Conservation (phyloP, 176 grass and related monocot genomes). For the Luzula sylvatica region DNA sequence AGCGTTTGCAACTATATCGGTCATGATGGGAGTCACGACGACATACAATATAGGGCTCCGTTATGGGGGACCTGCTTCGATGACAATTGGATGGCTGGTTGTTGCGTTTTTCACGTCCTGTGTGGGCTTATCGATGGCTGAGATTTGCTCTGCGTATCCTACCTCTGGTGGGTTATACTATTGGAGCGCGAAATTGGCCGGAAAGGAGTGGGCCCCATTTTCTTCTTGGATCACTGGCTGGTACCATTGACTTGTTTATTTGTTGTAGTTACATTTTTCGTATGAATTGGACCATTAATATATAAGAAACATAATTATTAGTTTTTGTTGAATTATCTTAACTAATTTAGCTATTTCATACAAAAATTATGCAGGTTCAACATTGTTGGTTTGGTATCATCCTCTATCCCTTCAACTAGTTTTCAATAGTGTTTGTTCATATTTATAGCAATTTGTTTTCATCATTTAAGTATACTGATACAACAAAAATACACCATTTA, state of each 20-base stretch:
- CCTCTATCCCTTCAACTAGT: not conserved
- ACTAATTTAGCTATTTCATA: not conserved
- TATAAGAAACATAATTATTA: too few species aligned
- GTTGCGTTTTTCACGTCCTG: conserved; percentile 32
- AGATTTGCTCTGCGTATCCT: conserved; percentile 71
- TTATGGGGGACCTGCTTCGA: conserved; percentile 44
- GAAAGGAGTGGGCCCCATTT: conserved; percentile 49
- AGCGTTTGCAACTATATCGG: conserved; percentile 46
- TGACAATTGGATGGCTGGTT: conserved; percentile 43
- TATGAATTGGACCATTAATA: too few species aligned
- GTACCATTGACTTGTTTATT: too few species aligned
- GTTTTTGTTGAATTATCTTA: not conserved
- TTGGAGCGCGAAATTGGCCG: conserved; percentile 78
- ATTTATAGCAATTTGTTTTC: too few species aligned
- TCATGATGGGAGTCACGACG: conserved; percentile 39
- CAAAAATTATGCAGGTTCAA: conserved; percentile 43
- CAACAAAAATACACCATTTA: too few species aligned
- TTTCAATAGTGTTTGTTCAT: not conserved
- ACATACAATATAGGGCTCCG: conserved; percentile 51
- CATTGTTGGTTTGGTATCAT: conserved; percentile 45
- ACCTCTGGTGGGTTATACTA: conserved; percentile 76
- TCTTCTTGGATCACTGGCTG: conserved; percentile 76
- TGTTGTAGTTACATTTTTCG: too few species aligned
- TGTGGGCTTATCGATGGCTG: conserved; percentile 53
- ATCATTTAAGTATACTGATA: too few species aligned